These are phyloP conservation scores for Cytospora piceae DNA, from an alignment of 2,329 filamentous ascomycete genomes.

Conservation along the genomic window DNA sequence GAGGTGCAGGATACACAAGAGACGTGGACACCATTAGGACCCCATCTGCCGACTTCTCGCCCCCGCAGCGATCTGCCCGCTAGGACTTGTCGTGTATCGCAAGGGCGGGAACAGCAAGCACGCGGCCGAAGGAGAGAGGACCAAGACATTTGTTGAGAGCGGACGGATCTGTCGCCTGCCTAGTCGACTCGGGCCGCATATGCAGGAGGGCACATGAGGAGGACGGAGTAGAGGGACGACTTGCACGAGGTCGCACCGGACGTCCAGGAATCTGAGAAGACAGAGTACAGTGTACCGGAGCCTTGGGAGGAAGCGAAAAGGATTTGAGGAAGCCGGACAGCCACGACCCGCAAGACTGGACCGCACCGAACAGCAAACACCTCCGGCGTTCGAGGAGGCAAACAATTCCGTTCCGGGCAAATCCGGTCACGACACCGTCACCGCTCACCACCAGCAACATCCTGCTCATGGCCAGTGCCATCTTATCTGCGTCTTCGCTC, in stretches of 20 bases:
- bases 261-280: not conserved
- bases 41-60: slow-evolving; percentile 25
- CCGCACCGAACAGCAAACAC: slow-evolving; percentile 1
- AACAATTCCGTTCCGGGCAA: not conserved
- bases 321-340: not conserved
- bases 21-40: slow-evolving; percentile 19
- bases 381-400: slow-evolving; percentile 8
- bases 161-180: slow-evolving; percentile 5
- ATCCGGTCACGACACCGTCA: slow-evolving; percentile 3
- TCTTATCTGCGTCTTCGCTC: slow-evolving; percentile 37
- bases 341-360: slow-evolving; percentile 18
- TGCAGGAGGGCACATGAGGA: slow-evolving; percentile 22
- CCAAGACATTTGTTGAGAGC: not conserved
- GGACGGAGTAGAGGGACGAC: not conserved
- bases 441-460: not conserved
- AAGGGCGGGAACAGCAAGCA: slow-evolving; percentile 6
- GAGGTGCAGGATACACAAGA: slow-evolving; percentile 28
- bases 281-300: not conserved
- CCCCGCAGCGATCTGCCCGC: slow-evolving; percentile 21
- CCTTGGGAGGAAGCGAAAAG: not conserved
- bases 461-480: slow-evolving; percentile 38
- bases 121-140: not conserved
- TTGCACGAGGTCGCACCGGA: not conserved
- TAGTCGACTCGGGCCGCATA: slow-evolving; percentile 13
- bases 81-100: slow-evolving; percentile 17